Evolutionary conservation across 352 stramenopile species (phyloP).

Genomic region (Pythium graminicola): DNA sequence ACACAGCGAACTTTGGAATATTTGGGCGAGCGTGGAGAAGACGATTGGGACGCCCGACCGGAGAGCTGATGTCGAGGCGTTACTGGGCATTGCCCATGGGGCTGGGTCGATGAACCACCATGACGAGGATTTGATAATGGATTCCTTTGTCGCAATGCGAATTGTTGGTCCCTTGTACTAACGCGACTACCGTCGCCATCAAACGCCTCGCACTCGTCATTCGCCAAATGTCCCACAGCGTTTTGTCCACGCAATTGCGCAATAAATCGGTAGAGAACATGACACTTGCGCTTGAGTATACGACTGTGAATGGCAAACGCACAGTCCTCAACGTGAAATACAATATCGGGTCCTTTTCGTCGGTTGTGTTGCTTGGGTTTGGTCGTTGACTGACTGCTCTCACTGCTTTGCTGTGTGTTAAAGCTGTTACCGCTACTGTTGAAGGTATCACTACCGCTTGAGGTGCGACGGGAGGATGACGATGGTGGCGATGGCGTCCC

Average conservation of each 20-base stretch:
- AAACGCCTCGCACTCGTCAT: not conserved
- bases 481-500: not conserved
- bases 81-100: not conserved
- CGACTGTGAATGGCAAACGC: conserved; percentile 37
- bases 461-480: conserved; percentile 9
- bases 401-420: conserved; percentile 9
- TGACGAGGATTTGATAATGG: not conserved
- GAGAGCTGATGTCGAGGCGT: conserved; percentile 9
- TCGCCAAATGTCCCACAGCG: not conserved
- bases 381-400: not conserved
- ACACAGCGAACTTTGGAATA: conserved; percentile 19
- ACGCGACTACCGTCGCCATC: not conserved
- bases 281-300: conserved; percentile 31
- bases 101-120: not conserved
- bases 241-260: conserved; percentile 18
- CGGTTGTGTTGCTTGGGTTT: conserved; percentile 17
- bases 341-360: conserved; percentile 26
- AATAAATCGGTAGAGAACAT: conserved; percentile 34
- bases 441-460: conserved; percentile 4
- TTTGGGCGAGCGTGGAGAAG: not conserved
- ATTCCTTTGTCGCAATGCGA: conserved; percentile 12
- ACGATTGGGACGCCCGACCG: conserved; percentile 1
- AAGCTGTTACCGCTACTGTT: conserved; percentile 3
- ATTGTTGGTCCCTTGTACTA: not conserved
- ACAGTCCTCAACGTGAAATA: conserved; percentile 47